Evolutionary conservation across 2,329 filamentous ascomycete genomes (phyloP), one percentile per base, ranked within the genome.

Genomic region (Beauveria caledonica): DNA sequence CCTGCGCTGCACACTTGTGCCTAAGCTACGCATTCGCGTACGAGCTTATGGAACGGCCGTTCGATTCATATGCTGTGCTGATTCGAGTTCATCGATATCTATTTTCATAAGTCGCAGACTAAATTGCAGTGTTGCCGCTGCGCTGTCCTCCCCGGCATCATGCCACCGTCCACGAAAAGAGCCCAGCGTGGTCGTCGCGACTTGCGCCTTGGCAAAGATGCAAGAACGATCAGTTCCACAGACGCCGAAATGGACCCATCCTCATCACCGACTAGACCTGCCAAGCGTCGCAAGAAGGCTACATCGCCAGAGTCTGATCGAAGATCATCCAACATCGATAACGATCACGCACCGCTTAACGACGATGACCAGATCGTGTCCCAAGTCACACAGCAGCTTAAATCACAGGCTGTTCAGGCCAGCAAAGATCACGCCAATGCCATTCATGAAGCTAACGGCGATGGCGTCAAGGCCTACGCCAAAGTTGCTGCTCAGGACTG

Each of bases 401-500:
- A 77, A 49, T 71, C 74, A 8, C 74, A 76, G 58, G 70, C 74
- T 2, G 82, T 86, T 1, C 81, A 86, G 65, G 85, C 83, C 45
- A 82, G 79, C 70, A 79, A 78, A 64, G 83, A 87, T 60, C 82
- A 87, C 66, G 76, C 84, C 60, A 88, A 89, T 70, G 74, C 79
- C 49, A 82, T 85, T 59, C 85, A 88, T 69, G 82, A 86, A 67
- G 77, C 79, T 59, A 81, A 84, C 63, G 78, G 79, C 45, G 81
- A 85, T 45, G 84, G 83, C 21, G 85, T 88, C 63, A 80, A 85
- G 68, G 90, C 90, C 40, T 94, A 90, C 71, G 90, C 89, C 60
- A 93, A 93, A 76, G 87, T 94, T 63, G 86, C 89, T 21, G 90
- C 88, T 17, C 84, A 86, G 65, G 87, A 90, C 70, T 94, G 90